Evolutionary conservation across 2,329 filamentous ascomycete species (phyloP).

Genomic region (Tolypocladium guangdongense): DNA sequence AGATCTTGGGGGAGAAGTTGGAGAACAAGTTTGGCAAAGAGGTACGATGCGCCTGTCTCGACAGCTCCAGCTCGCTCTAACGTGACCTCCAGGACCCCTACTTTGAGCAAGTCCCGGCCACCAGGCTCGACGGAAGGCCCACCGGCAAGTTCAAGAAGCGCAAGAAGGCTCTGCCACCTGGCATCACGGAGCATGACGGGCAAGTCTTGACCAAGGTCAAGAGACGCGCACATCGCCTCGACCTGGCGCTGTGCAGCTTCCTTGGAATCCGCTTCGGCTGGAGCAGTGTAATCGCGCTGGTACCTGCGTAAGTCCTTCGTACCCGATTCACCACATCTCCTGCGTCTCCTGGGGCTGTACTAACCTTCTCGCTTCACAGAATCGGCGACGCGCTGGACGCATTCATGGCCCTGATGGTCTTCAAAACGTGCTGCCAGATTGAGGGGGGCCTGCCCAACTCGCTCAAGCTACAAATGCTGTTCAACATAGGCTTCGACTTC

Average conservation of each 20-base stretch:
- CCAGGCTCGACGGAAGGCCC: slow-evolving; percentile 53
- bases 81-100: slow-evolving; percentile 62
- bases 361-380: slow-evolving; percentile 27
- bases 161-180: slow-evolving; percentile 73
- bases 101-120: slow-evolving; percentile 72
- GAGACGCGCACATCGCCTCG: slow-evolving; percentile 72
- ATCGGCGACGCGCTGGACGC: slow-evolving; percentile 67
- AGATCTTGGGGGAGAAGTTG: slow-evolving; percentile 43
- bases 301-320: slow-evolving; percentile 59
- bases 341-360: not conserved
- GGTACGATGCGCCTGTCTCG: slow-evolving; percentile 21
- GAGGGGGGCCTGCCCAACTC: slow-evolving; percentile 61
- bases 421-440: slow-evolving; percentile 60
- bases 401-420: slow-evolving; percentile 63
- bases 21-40: slow-evolving; percentile 48
- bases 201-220: slow-evolving; percentile 79
- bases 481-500: slow-evolving; percentile 71
- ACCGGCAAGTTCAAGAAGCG: slow-evolving; percentile 67
- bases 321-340: not conserved
- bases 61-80: not conserved
- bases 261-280: slow-evolving; percentile 80
- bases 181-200: slow-evolving; percentile 73
- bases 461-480: slow-evolving; percentile 60
- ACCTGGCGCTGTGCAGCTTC: slow-evolving; percentile 73
- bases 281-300: slow-evolving; percentile 72